Evolutionary conservation across 768 basidiomycete species (phyloP), one percentile per base, ranked within the genome.

Genomic region (Fistulinella prunicolor): DNA sequence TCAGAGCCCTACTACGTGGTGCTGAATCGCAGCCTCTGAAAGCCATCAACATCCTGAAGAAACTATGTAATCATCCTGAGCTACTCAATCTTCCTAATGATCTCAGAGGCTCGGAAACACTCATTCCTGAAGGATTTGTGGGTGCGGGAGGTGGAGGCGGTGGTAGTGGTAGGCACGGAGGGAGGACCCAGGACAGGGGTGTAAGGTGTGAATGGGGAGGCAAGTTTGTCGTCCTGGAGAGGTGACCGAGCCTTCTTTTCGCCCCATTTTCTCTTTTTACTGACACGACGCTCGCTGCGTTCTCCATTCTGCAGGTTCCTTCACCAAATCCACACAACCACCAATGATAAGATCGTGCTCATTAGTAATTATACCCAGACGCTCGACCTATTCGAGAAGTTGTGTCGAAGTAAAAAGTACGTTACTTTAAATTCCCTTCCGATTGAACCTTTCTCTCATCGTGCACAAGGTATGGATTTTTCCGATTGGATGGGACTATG

Each of bases 351-450:
- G 73, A 95, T 96, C 49, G 94, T 97, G 14, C 72, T 97, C 36
- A 96, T 97, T 63, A 94, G 92, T 63, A 97, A 97, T 65, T 94
- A 94, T 62, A 97, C 94, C 5, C 92, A 94, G 66, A 97, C 94
- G 0, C 76, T 97, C 3, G 94, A 96, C 64, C 69, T 95, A 9
- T 95, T 97, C 57, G 93, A 94, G 71, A 91, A 86, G 61, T 67
- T 95, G 42, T 89, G 91, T 59, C 78, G 89, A 24, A 81, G 68
- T 59, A 94, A 94, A 66, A 88, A 89, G 92, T 93, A 54, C 44
- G 74, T 63, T 23, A 6, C 12, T 6, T 39, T 29, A 12, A 6
- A 8, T 20, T 47, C 5, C 12, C 24, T 54, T 30, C 8, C 7
- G 24, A 17, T 42, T 29, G 21, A 22, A 3, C 17, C 3, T 32